These are phyloP conservation scores for Aegilops sharonensis DNA, from an alignment of 176 grass and related monocot species.

Conservation along the genomic window DNA sequence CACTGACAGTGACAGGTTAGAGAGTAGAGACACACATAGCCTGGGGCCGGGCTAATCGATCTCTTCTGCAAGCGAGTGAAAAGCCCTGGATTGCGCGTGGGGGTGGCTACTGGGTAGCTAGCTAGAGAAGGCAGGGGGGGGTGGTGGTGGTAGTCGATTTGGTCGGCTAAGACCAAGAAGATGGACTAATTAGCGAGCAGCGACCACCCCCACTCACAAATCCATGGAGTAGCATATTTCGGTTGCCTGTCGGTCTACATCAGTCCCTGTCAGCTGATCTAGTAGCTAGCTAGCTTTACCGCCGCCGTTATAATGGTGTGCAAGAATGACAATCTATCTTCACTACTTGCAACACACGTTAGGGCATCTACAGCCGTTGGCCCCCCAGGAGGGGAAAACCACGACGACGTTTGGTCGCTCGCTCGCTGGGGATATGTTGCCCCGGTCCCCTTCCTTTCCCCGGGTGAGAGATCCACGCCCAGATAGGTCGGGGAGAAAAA, in stretches of 20 bases:
- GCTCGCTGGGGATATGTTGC: no score
- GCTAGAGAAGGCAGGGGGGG: neutral
- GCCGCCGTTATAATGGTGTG: slow-evolving; percentile 52
- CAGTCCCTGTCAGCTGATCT: neutral
- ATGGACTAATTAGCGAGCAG: neutral
- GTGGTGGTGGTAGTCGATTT: slow-evolving; percentile 30
- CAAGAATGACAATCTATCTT: no score
- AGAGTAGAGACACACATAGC: no score
- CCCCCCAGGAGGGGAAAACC: no score
- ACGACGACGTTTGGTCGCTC: no score
- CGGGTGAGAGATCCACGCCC: no score
- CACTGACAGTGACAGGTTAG: neutral
- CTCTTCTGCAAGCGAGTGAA: neutral
- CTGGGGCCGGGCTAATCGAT: neutral
- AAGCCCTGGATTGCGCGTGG: slow-evolving; percentile 34
- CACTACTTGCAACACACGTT: slow-evolving; percentile 36
- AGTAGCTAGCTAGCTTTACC: slow-evolving; percentile 1
- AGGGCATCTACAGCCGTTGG: no score
- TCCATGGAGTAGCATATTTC: neutral
- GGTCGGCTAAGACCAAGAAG: slow-evolving; percentile 31
- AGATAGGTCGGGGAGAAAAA: no score
- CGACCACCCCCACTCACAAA: neutral
- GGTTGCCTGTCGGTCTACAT: neutral
- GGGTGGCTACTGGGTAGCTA: neutral
- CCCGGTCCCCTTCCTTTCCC: no score